Conservation (phyloP, 257 asterid species). For the Avicennia marina region DNA sequence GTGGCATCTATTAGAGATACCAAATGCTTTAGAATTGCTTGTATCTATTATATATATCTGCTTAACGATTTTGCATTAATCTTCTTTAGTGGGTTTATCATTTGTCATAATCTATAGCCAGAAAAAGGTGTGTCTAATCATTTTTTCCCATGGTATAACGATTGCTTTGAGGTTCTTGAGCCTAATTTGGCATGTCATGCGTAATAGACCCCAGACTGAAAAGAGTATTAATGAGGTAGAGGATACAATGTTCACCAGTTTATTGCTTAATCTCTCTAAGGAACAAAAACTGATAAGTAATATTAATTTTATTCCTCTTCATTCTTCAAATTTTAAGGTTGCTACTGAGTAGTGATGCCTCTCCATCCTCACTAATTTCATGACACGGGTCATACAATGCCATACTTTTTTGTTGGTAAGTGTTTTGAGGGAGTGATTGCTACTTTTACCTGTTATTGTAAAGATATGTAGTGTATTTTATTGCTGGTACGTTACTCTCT, state of each 20-base stretch:
- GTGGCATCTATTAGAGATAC: constrained; percentile 4
- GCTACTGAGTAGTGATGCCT: constrained; percentile 1
- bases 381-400: constrained; percentile 70
- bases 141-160: neutral
- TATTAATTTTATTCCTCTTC: neutral
- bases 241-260: constrained; percentile 1
- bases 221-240: constrained; percentile 90
- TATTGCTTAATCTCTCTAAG: neutral
- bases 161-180: constrained; percentile 71
- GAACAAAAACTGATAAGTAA: constrained; percentile 13
- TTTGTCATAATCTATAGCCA: neutral
- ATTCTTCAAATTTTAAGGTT: neutral
- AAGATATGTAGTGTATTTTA: constrained; percentile 43
- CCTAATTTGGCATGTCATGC: constrained; percentile 97
- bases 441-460: constrained; percentile 76
- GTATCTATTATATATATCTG: too few species aligned
- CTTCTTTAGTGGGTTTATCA: too few species aligned
- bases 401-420: constrained; percentile 81
- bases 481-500: constrained; percentile 6
- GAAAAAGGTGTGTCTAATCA: neutral
- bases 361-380: constrained; percentile 16
- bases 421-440: constrained; percentile 88
- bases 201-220: constrained; percentile 76
- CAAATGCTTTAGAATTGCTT: constrained; percentile 1
- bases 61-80: constrained; percentile 1